Base-by-base conservation (phyloP, 2,329 filamentous ascomycete genomes). In the Aotearoamyces nothofagi region DNA sequence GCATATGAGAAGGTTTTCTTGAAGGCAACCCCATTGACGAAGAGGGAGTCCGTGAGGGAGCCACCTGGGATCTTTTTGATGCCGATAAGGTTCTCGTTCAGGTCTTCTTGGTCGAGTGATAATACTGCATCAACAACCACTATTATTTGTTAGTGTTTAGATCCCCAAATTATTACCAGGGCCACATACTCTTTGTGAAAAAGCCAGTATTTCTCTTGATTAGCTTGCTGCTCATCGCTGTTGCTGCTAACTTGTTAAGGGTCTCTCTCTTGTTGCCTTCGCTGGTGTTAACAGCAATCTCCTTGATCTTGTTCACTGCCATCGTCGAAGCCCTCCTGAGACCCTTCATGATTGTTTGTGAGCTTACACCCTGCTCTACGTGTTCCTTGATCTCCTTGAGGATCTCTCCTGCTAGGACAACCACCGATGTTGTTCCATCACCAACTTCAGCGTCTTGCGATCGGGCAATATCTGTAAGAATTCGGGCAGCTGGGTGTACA, bases 1-100 rank as follows among this genome's bases (percentile, higher is more conserved):
- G 90, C 90, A 52, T 98, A 98, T 29, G 87, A 86, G 57, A 98
- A 98, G 4, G 90, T 98, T 72, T 98, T 98, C 66, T 96, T 96
- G 68, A 98, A 98, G 19, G 90, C 87, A 37, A 98, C 90, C 50
- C 90, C 90, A 54, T 96, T 90, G 51, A 98, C 79, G 57, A 96
- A 96, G 22, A 93, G 70, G 3, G 87, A 94, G 39, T 96, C 90
- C 48, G 93, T 90, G 17, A 98, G 71, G 20, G 83, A 92, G 54
- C 90, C 90, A 49, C 90, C 90, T 22, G 84, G 87, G 38, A 98
- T 86, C 63, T 94, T 96, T 69, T 98, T 98, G 54, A 96, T 73
- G 36, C 90, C 90, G 48, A 98, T 98, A 46, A 96, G 72, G 55
- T 87, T 94, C 57, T 96, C 87, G 63, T 98, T 92, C 33, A 98